Evolutionary conservation across 495 filamentous ascomycete genomes (phyloP), one percentile per base, ranked within the genome.

Genomic region (Corynascus novoguineensis): DNA sequence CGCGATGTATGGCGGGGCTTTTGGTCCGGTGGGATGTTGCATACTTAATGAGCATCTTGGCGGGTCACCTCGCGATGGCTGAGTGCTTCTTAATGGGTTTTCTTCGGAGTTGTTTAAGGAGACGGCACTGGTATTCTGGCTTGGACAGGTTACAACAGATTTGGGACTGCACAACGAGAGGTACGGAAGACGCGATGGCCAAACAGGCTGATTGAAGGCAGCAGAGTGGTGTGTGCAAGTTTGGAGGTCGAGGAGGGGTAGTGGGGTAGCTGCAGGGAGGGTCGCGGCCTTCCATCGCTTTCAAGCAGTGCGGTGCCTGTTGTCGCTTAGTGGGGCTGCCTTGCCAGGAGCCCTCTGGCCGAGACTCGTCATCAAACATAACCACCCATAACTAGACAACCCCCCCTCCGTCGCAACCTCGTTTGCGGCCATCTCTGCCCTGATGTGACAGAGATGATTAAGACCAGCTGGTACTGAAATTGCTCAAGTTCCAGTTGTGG

Each of bases 31-130:
- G 27, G 17, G 8, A 19, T 25, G 34, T 9, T 21, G 27, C 47
- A 11, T 58, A 61, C 60, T 62, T 62, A 51, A 62, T 58, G 29
- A 62, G 60, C 60, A 62, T 62, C 32, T 62, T 58, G 54, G 38
- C 38, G 34, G 34, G 27, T 38, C 11, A 10, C n/a, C n/a, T n/a
- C n/a, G n/a, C n/a, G n/a, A n/a, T n/a, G n/a, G n/a, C n/a, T n/a
- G n/a, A n/a, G n/a, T n/a, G n/a, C n/a, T n/a, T n/a, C n/a, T n/a
- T n/a, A n/a, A n/a, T n/a, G n/a, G n/a, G n/a, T 38, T 1, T 38
- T 38, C 14, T 52, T 2, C 11, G 2, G 38, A 8, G 38, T 19
- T 37, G 48, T 27, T 37, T 0, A 25, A 27, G 48, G 10, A 25
- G 48, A 38, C 8, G 19, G 34, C 19, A 7, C 19, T 17, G 25